Percentiles rank a stretch among this genome's conserved stretches.
Evolutionary conservation across 176 grass and related monocot species (phyloP).

Genomic region (Thinopyrum elongatum): DNA sequence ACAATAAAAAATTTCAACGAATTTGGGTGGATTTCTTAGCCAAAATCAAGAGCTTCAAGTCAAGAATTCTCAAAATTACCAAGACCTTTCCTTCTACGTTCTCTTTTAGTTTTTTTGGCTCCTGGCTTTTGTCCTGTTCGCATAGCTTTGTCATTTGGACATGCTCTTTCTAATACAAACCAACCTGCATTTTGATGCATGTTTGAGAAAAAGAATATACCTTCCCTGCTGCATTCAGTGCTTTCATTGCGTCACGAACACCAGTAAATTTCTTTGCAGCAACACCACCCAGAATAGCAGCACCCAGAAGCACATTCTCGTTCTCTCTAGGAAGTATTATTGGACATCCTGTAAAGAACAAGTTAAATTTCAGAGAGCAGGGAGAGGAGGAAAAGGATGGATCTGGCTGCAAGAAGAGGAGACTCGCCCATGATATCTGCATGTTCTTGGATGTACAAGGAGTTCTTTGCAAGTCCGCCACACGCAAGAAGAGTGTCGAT

Average conservation of each 20-base stretch:
- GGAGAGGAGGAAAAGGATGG: background rate
- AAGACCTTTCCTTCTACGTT: background rate
- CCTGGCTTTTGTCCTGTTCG: background rate
- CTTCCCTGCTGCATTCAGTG: slow-evolving; percentile 74
- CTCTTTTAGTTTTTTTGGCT: background rate
- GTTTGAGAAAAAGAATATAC: slow-evolving; percentile 19
- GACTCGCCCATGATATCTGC: slow-evolving; percentile 70
- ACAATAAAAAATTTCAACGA: no score
- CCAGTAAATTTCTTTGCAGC: slow-evolving; percentile 63
- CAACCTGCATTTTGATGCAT: background rate
- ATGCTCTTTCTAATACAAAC: background rate
- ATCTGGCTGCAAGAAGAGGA: background rate
- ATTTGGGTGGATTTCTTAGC: no score
- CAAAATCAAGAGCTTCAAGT: background rate
- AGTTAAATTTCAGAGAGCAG: slow-evolving; percentile 5
- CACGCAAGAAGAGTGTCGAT: slow-evolving; percentile 85
- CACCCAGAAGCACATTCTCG: slow-evolving; percentile 87
- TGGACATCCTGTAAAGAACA: slow-evolving; percentile 50
- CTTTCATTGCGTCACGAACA: slow-evolving; percentile 77
- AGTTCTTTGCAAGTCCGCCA: slow-evolving; percentile 84
- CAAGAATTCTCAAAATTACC: background rate
- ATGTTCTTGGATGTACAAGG: slow-evolving; percentile 90
- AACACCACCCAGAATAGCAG: slow-evolving; percentile 80
- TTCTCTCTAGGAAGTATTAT: slow-evolving; percentile 94
- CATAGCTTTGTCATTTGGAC: background rate